phyloP scores from a whole-genome alignment of 164 flowering plant species.

The Piper longum region DNA sequence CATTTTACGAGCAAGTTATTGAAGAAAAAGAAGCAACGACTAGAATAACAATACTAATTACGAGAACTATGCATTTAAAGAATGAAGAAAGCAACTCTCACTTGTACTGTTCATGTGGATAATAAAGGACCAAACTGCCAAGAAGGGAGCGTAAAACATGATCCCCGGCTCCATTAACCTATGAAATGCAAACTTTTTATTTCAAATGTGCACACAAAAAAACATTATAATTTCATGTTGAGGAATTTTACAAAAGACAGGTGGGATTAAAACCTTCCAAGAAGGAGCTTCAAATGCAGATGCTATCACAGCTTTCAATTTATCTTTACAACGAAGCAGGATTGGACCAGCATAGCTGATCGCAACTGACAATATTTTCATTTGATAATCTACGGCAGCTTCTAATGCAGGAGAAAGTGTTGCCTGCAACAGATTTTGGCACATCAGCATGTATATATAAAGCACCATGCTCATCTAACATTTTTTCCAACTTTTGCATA shows the following conservation, averaged over 20 bases:
- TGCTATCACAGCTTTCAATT: constrained; percentile 57
- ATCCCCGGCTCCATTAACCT: constrained; percentile 96
- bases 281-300: constrained; percentile 85
- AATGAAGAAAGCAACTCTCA: constrained; percentile 13
- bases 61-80: not conserved
- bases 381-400: constrained; percentile 71
- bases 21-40: not conserved
- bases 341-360: constrained; percentile 82
- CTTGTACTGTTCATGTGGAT: constrained; percentile 90
- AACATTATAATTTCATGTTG: not conserved
- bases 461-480: not conserved
- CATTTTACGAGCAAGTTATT: not conserved
- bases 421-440: constrained; percentile 25
- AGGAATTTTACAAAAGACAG: not conserved
- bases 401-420: constrained; percentile 92
- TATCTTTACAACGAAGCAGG: constrained; percentile 55
- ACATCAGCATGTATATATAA: not conserved
- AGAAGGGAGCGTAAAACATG: constrained; percentile 86
- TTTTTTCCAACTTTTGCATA: too few relatives aligned
- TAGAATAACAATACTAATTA: not conserved
- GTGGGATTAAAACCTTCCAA: constrained; percentile 62
- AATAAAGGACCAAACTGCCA: constrained; percentile 77
- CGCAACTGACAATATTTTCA: constrained; percentile 79
- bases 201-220: not conserved
- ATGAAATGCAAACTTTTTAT: constrained; percentile 1